Evolutionary conservation across 495 filamentous ascomycete species (phyloP).

Genomic region (Neurospora sp.): DNA sequence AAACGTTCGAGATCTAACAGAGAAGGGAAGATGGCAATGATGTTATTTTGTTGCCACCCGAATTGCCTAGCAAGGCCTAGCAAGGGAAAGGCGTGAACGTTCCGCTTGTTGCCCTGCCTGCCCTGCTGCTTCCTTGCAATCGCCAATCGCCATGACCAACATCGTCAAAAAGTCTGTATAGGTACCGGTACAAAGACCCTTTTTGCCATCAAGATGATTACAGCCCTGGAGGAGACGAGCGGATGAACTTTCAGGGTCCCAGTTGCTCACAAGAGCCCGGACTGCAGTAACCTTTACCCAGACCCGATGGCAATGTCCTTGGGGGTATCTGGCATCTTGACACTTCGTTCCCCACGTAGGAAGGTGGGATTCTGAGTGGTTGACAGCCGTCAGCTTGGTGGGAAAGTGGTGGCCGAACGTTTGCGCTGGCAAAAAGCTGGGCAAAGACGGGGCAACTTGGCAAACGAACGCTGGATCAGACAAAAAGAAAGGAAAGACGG

Average conservation of each 20-base stretch:
- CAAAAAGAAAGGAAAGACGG: background rate
- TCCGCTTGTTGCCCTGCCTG: background rate
- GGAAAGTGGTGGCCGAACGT: background rate
- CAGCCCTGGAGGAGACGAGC: background rate
- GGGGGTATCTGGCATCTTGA: background rate
- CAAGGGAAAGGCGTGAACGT: background rate
- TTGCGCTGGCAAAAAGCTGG: background rate
- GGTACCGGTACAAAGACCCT: background rate
- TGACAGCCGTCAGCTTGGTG: background rate
- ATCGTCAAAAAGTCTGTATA: background rate
- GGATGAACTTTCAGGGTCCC: background rate
- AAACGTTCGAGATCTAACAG: background rate
- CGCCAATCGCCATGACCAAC: background rate
- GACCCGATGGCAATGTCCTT: background rate
- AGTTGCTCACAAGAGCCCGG: background rate
- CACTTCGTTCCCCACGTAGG: background rate
- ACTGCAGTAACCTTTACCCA: background rate
- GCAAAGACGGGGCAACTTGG: background rate
- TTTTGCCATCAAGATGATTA: background rate
- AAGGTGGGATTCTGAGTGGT: background rate
- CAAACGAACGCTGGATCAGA: background rate
- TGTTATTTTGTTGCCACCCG: background rate
- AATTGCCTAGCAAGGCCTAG: background rate
- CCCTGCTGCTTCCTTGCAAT: background rate
- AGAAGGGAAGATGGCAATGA: background rate